Base-by-base conservation (phyloP, 2,329 filamentous ascomycete genomes). In the Penicillium carneum region DNA sequence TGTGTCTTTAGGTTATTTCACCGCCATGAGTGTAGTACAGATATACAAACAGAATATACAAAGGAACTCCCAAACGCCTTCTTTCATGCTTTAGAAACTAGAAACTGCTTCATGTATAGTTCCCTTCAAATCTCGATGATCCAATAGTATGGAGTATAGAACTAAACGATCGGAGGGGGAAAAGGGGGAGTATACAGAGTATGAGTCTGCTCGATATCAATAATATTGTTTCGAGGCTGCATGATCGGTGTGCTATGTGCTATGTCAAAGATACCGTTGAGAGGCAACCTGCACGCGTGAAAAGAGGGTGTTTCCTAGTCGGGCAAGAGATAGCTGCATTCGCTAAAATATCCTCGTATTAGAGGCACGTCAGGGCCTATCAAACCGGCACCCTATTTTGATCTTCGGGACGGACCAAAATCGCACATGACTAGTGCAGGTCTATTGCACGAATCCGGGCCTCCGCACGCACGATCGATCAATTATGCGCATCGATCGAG, bases 401-500 rank as follows among this genome's bases (percentile, higher is more conserved):
- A 63, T 66, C 63, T 45, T 67, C 66, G 64, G 67, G 67, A 62
- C 57, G 29, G 52, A 50, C 42, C 4, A 55, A 48, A 41, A 46
- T 55, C 45, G 42, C 50, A 61, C 34, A 52, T 39, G 55, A 56
- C 64, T 57, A 54, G 52, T 38, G 61, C 55, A 59, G 38, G 47
- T 58, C 23, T 63, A 46, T 42, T 47, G 49, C n/a, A 34, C 12
- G 33, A 26, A 63, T 26, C 57, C 58, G 55, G 52, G n/a, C 18
- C 29, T 54, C 55, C 45, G 54, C 45, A 46, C 11, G 38, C 52
- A 43, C 62, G 68, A 70, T 70, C 65, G 63, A 57, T 63, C 67
- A 70, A 69, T 70, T 65, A 59, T 57, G 46, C 50, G 45, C 57
- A 48, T 49, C 31, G 61, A 70, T 69, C 68, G 63, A 59, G 31